Evolutionary conservation across 192 early-diverging fungal genomes (phyloP), one percentile per base, ranked within the genome.

Genomic region (Linnemannia zychae): DNA sequence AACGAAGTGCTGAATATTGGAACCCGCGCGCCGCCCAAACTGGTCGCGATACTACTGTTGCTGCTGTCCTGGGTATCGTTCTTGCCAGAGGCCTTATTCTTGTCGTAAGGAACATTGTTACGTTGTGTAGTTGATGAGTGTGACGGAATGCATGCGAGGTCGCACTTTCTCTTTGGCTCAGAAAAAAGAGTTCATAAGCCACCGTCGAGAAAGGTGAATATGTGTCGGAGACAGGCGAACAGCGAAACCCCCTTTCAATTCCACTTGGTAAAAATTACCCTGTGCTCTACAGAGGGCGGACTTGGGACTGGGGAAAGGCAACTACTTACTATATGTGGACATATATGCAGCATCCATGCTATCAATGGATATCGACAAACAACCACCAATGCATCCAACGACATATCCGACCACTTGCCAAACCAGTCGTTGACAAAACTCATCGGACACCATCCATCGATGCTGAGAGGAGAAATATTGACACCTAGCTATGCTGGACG

Each of bases 241-340:
- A 24, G 24, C 57, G 57, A 63, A 34, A 66, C 78, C 78, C 68
- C 67, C 78, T 80, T 80, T 80, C 78, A 80, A 80, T 74, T 80
- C 78, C 78, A 80, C 78, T 80, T 80, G 78, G 78, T 80, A 80
- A 80, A 74, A 80, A 72, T 78, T 40, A 36, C 70, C 52, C n/a
- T 24, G 40, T 46, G 67, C 28, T 18, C 31, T 44, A 44, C 38
- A 75, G 3, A 67, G 44, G 31, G 28, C 31, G 67, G 37, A 53
- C 18, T n/a, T 24, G 24, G 24, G 57, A 24, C 52, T 57, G 49
- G 52, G 57, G 57, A 63, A 24, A 31, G 28, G 11, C 24, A 13
- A 12, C 24, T 31, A 13, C 24, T 28, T 63, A 24, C 28, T 63
- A 24, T 63, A n/a, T 13, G 15, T 28, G 57, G 57, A 22, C 28